Evolutionary conservation across 106 monocot genomes (phyloP).

Genomic region (Dioscorea alata): DNA sequence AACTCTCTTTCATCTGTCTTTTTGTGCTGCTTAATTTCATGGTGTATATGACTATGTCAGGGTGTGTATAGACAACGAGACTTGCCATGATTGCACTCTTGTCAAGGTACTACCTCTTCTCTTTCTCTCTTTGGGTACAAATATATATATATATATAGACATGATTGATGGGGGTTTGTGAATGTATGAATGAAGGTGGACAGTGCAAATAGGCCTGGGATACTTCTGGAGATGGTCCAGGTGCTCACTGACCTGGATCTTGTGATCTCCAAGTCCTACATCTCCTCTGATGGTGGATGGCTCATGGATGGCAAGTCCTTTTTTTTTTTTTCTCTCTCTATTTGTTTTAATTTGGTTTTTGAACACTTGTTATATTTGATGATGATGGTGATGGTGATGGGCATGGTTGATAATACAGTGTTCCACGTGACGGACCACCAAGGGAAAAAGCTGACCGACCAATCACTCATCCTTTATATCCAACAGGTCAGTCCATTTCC

Average conservation of each 20-base stretch:
- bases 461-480: constrained; percentile 33
- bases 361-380: too few species aligned
- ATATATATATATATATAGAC: too few species aligned
- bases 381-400: too few species aligned
- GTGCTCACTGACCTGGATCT: constrained; percentile 70
- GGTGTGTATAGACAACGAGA: constrained; percentile 52
- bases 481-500: constrained; percentile 13
- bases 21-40: not conserved
- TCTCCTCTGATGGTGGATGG: constrained; percentile 72
- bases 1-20: not conserved
- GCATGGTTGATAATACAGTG: constrained; percentile 23
- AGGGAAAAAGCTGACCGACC: constrained; percentile 53
- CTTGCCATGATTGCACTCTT: constrained; percentile 44
- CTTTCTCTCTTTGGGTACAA: not conserved
- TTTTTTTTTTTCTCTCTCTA: not conserved
- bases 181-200: constrained; percentile 39
- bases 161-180: not conserved
- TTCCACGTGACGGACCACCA: constrained; percentile 65
- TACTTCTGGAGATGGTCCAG: constrained; percentile 75
- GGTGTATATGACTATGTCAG: constrained; percentile 10
- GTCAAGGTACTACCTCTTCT: constrained; percentile 27
- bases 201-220: constrained; percentile 58
- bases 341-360: not conserved
- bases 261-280: constrained; percentile 62
- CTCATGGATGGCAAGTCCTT: constrained; percentile 51